Base-by-base conservation (phyloP, 768 basidiomycete genomes). In the Amylocystis lapponica region DNA sequence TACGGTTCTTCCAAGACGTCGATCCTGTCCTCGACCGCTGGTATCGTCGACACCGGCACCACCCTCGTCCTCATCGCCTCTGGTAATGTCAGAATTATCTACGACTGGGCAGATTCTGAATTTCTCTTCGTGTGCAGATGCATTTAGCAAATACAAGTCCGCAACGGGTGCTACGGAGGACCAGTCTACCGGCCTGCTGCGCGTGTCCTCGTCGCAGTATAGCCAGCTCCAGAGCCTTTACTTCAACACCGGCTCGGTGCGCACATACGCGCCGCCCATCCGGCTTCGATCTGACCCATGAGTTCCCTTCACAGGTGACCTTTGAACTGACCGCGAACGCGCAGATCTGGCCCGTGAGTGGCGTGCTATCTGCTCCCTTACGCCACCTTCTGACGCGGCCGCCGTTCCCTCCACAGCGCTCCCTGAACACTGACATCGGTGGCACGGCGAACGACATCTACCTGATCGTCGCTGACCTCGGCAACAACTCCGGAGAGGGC, bases 41-140 rank as follows among this genome's bases (percentile, higher is more conserved):
- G 66, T 14, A 60, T 67, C 43, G 57, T 66, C 46, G 64, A 68
- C 43, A 66, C 65, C n/a, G 67, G 64, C 27, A 68, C 66, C 4
- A 63, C 64, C 1, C 56, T 68, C 25, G 42, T 61, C 27, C 50
- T 60, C 38, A 47, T 66, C 39, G 63, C 64, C 9, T 52, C 57
- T 16, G 55, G 61, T 65, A 3, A 29, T 41, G 10, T 3, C 19
- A 12, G 37, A 13, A 6, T 12, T 25, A 37, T 37, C 7, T 37
- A 19, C n/a, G 10, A 26, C 29, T 12, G 11, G n/a, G 29, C 22
- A 10, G 10, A 40, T 13, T 4, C 10, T 27, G 27, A 14, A 17
- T n/a, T 21, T 19, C 3, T 30, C 39, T 23, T 29, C 8, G 3
- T 10, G 5, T 36, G 9, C 21, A 51, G 58, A 60, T 41, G 59